These are phyloP conservation scores for Phytophthora hybrid DNA, from an alignment of 352 stramenopile species.

Conservation along the genomic window DNA sequence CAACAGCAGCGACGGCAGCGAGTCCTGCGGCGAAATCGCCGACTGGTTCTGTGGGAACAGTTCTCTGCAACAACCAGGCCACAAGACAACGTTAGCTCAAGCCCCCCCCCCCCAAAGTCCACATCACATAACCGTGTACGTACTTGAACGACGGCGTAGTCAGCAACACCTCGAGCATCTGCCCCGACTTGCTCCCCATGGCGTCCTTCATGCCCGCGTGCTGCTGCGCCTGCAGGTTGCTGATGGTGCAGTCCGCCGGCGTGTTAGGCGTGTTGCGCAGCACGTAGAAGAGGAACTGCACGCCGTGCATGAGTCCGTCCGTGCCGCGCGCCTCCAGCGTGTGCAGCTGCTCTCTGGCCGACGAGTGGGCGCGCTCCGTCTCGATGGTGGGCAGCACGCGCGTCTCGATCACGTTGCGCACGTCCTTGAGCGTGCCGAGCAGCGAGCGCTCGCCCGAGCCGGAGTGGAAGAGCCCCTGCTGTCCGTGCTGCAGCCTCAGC, in stretches of 20 bases:
- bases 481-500: conserved; percentile 77
- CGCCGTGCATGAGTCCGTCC: conserved; percentile 85
- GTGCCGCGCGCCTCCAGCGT: conserved; percentile 80
- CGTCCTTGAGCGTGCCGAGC: conserved; percentile 83
- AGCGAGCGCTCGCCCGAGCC: conserved; percentile 79
- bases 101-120: background rate
- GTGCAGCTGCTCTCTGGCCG: conserved; percentile 81
- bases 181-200: conserved; percentile 85
- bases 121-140: background rate
- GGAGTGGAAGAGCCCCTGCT: conserved; percentile 85
- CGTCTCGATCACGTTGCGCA: conserved; percentile 82
- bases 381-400: conserved; percentile 83
- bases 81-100: conserved; percentile 5
- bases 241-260: conserved; percentile 85
- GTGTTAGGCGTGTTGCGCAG: conserved; percentile 87
- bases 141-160: conserved; percentile 88
- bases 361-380: conserved; percentile 83
- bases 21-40: conserved; percentile 44
- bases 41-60: conserved; percentile 60
- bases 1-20: conserved; percentile 61
- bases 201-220: conserved; percentile 88
- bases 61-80: conserved; percentile 40
- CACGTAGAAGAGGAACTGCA: conserved; percentile 91
- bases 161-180: conserved; percentile 86
- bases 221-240: conserved; percentile 82